Percentiles rank a stretch among this genome's conserved stretches.
Conservation (phyloP, 2,329 filamentous ascomycete genomes). For the Pestalotiopsis sp. region DNA sequence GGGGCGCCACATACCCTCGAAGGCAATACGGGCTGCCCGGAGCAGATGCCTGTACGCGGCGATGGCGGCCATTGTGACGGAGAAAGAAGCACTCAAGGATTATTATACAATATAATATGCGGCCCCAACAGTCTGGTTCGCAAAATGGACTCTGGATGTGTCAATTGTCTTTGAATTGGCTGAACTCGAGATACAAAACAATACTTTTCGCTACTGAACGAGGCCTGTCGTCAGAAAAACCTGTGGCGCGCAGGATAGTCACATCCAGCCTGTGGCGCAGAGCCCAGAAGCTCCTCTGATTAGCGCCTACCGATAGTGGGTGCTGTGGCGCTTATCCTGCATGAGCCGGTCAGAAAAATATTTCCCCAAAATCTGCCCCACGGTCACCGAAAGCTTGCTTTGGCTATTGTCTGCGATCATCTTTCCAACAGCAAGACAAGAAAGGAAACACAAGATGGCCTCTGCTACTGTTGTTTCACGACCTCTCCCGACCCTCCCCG, state of each 20-base stretch:
- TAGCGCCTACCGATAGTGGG: neutral
- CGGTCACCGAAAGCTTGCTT: neutral
- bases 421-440: slow-evolving; percentile 11
- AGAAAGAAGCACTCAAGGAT: too few relatives aligned
- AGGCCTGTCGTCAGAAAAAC: slow-evolving; percentile 3
- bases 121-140: neutral
- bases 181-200: neutral
- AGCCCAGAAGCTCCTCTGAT: neutral
- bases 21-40: slow-evolving; percentile 79
- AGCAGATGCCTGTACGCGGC: slow-evolving; percentile 77
- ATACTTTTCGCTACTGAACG: neutral
- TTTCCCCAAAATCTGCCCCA: slow-evolving; percentile 15
- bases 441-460: slow-evolving; percentile 56
- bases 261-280: neutral
- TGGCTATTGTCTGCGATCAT: slow-evolving; percentile 6
- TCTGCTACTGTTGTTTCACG: slow-evolving; percentile 60
- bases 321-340: slow-evolving; percentile 2
- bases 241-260: neutral
- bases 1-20: slow-evolving; percentile 62
- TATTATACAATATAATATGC: too few relatives aligned
- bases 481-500: slow-evolving; percentile 73
- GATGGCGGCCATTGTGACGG: slow-evolving; percentile 50
- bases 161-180: neutral
- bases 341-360: slow-evolving; percentile 8
- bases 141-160: too few relatives aligned